A percentile compares a stretch with the other conserved stretches of the same genome.
These are phyloP conservation scores for Pseudopediastrum boryanum DNA, from an alignment of 139 green algal genomes.

Conservation along the genomic window DNA sequence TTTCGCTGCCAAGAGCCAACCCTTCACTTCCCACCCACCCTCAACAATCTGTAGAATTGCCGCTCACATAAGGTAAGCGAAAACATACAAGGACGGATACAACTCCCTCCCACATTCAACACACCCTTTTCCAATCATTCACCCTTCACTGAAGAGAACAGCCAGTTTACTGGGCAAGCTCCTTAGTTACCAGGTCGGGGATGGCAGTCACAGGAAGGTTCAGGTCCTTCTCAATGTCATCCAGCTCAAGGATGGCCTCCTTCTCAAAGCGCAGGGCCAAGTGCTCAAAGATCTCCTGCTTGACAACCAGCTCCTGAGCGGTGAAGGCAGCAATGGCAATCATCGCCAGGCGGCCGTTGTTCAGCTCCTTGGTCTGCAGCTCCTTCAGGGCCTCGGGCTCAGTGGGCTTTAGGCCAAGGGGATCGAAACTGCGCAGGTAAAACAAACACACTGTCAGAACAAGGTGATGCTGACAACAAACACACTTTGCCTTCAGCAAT, in stretches of 20 bases:
- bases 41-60: too few species aligned
- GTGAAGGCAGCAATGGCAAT: conserved; percentile 80
- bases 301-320: conserved; percentile 63
- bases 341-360: conserved; percentile 88
- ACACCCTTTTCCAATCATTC: too few species aligned
- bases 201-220: conserved; percentile 26
- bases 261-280: conserved; percentile 51
- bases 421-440: conserved; percentile 66
- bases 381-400: conserved; percentile 62
- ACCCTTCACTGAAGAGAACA: too few species aligned
- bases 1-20: too few species aligned
- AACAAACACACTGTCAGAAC: too few species aligned
- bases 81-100: too few species aligned
- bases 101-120: too few species aligned
- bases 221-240: conserved; percentile 42
- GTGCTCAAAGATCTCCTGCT: conserved; percentile 58
- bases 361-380: conserved; percentile 84
- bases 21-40: too few species aligned
- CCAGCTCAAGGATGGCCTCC: conserved; percentile 48
- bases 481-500: too few species aligned
- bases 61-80: too few species aligned
- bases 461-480: too few species aligned
- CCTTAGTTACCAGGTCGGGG: conserved; percentile 23
- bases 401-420: conserved; percentile 65
- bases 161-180: too few species aligned